A percentile compares a stretch with the other conserved stretches of the same genome.
Conservation (phyloP, 441 rosid genomes). For the Erodium chrysanthum region DNA sequence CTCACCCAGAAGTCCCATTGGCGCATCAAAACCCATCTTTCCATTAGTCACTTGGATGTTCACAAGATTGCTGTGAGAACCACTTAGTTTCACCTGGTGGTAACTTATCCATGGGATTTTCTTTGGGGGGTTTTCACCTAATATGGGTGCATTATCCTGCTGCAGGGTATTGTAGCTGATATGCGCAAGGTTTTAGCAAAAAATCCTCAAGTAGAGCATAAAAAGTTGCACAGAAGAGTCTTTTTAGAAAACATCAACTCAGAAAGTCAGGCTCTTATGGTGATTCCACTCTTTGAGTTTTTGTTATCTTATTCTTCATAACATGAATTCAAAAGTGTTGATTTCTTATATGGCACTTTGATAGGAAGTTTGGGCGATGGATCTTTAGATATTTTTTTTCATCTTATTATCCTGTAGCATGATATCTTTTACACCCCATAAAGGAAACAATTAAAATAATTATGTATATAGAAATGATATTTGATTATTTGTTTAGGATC, state of each 20-base stretch:
- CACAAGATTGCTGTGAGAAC: slow-evolving; percentile 50
- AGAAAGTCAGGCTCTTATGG: slow-evolving; percentile 60
- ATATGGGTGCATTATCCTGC: not conserved
- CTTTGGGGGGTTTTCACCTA: not conserved
- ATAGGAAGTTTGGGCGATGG: not conserved
- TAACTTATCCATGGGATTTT: not conserved
- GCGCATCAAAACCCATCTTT: slow-evolving; percentile 63
- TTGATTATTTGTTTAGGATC: not conserved
- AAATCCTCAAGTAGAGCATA: slow-evolving; percentile 65
- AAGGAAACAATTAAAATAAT: not conserved
- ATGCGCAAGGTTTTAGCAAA: slow-evolving; percentile 72
- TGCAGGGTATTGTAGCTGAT: slow-evolving; percentile 55
- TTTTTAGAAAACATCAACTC: slow-evolving; percentile 43
- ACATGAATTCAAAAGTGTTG: not conserved
- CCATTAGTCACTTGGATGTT: slow-evolving; percentile 64
- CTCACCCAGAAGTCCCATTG: slow-evolving; percentile 67
- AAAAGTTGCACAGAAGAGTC: slow-evolving; percentile 60
- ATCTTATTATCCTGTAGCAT: not conserved
- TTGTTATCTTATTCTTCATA: not conserved
- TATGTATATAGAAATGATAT: not conserved
- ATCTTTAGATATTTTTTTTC: not conserved
- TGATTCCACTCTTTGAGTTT: slow-evolving; percentile 13
- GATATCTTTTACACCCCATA: not conserved
- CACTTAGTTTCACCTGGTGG: slow-evolving; percentile 15
- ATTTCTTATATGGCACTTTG: not conserved